Base-by-base conservation (phyloP, 495 filamentous ascomycete species). In the Cetradonia linearis region DNA sequence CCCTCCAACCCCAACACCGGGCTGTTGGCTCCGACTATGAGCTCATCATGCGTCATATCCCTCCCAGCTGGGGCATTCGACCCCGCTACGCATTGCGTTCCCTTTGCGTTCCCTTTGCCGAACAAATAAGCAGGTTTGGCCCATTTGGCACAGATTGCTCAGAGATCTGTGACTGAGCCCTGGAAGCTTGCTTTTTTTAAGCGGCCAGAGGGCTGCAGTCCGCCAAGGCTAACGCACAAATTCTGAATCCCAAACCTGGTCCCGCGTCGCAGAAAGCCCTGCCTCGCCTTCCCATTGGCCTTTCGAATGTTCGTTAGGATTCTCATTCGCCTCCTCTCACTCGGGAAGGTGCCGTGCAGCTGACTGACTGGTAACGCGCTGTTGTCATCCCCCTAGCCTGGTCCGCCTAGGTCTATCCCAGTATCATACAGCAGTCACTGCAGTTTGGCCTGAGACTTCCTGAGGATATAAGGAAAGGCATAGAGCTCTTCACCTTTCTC, bases 81-180 rank as follows among this genome's bases (percentile, higher is more conserved):
- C 44, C 58, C 58, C 52, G 40, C 60, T 42, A 50, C 55, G 55
- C 49, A 50, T 38, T 58, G 47, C 62, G 59, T 36, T 46, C 8
- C 20, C 16, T 68, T n/a, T n/a, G n/a, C n/a, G n/a, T n/a, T n/a
- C n/a, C n/a, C n/a, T n/a, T n/a, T 68, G 66, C 66, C 66, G 66
- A 60, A 61, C 66, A 65, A 67, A 67, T 67, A 65, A 57, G 27
- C 58, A 62, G 47, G 63, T 60, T 62, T 60, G 55, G 48, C 56
- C 49, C 50, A 60, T 60, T 62, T 60, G 55, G 48, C 56, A 56
- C 50, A 60, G 59, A 57, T 58, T 55, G 60, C 63, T 62, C 37
- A 65, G 50, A 59, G 60, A 65, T 56, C 49, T 63, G 50, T 57
- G 60, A 63, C 63, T 47, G 38, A 55, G 31, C 37, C 55, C 47